Evolutionary conservation across 495 filamentous ascomycete species (phyloP).

Genomic region (Pseudoneurospora amorphoporcata): DNA sequence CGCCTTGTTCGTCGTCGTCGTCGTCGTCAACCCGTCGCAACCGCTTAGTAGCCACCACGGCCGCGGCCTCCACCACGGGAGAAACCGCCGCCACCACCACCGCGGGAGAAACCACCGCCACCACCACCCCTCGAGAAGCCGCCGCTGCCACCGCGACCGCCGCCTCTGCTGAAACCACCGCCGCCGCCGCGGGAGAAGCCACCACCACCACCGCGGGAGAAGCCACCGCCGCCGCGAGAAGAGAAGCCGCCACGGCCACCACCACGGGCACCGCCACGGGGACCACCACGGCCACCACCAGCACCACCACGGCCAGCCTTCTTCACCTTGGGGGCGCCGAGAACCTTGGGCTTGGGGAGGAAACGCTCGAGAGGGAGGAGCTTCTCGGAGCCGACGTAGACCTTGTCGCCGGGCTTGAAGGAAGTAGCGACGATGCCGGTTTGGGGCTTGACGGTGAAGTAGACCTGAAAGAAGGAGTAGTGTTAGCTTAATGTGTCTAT

Average conservation of each 20-base stretch:
- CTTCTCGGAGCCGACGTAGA: slow-evolving; percentile 92
- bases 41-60: slow-evolving; percentile 8
- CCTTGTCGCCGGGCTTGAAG: slow-evolving; percentile 93
- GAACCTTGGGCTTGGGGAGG: slow-evolving; percentile 76
- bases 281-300: slow-evolving; percentile 25
- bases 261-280: slow-evolving; percentile 35
- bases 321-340: slow-evolving; percentile 40
- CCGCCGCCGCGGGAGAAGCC: slow-evolving; percentile 31
- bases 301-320: slow-evolving; percentile 42
- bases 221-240: slow-evolving; percentile 34
- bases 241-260: slow-evolving; percentile 36
- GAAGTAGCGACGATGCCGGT: slow-evolving; percentile 90
- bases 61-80: slow-evolving; percentile 13
- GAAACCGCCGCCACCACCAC: slow-evolving; percentile 12
- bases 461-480: slow-evolving; percentile 38
- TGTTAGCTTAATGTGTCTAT: not conserved
- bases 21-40: not conserved
- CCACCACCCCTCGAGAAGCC: slow-evolving; percentile 14
- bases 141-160: slow-evolving; percentile 14
- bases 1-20: not conserved
- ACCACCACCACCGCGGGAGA: slow-evolving; percentile 22
- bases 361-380: slow-evolving; percentile 91
- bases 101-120: slow-evolving; percentile 15
- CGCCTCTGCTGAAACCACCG: slow-evolving; percentile 22
- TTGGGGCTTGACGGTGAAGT: slow-evolving; percentile 92